A percentile compares a stretch with the other conserved stretches of the same genome.
phyloP scores from a whole-genome alignment of 163 green algal species.

The Chlamydomonas reinhardtii region DNA sequence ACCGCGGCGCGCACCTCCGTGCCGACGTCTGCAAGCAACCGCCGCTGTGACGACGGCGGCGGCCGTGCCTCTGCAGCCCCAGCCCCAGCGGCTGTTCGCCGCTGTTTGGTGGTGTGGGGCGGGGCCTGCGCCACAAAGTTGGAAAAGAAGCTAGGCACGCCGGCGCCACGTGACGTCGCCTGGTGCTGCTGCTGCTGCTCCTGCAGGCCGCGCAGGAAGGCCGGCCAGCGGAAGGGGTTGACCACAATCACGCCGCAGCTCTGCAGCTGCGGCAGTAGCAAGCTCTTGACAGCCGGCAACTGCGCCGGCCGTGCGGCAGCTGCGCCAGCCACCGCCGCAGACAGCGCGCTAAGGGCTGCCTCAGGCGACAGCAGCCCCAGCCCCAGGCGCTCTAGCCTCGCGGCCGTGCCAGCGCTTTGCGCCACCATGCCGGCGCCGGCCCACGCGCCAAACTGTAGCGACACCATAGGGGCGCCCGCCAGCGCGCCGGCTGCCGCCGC shows the following conservation, averaged over 20 bases:
- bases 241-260: neutral
- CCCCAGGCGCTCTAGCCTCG: slow-evolving; percentile 78
- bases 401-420: slow-evolving; percentile 62
- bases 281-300: neutral
- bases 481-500: slow-evolving; percentile 7
- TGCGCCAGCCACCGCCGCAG: neutral
- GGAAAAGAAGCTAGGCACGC: too few species aligned
- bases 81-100: too few species aligned
- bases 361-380: slow-evolving; percentile 71
- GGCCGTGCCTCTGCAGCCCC: too few species aligned
- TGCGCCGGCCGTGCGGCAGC: neutral
- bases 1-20: slow-evolving; percentile 37
- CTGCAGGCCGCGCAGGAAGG: slow-evolving; percentile 7
- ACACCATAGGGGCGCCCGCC: slow-evolving; percentile 50
- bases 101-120: too few species aligned
- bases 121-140: too few species aligned
- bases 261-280: too few species aligned
- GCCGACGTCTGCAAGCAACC: neutral
- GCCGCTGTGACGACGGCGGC: too few species aligned
- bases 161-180: too few species aligned
- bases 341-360: slow-evolving; percentile 68
- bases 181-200: neutral
- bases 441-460: slow-evolving; percentile 91
- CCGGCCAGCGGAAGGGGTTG: slow-evolving; percentile 34
- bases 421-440: slow-evolving; percentile 82